Evolutionary conservation across 768 basidiomycete species (phyloP), one percentile per base, ranked within the genome.

Genomic region (Infundibulicybe gibba): DNA sequence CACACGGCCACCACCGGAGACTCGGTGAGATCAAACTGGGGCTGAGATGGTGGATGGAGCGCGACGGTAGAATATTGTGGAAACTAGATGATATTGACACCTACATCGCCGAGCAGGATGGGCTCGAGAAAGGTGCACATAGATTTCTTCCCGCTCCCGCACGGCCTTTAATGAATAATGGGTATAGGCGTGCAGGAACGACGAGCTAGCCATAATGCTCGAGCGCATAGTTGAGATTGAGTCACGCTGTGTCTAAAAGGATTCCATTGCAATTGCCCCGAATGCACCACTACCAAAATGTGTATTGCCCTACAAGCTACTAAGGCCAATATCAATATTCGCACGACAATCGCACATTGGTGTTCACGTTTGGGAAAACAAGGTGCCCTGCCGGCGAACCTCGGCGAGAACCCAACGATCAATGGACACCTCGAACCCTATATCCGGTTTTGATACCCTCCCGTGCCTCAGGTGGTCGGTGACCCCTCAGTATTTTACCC

Each of bases 61-160:
- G 90, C 90, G 0, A 87, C 81, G 86, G n/a, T 69, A 87, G 39
- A 86, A 85, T 52, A 70, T 68, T 40, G 82, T 92, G 6, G 81
- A 87, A 77, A 47, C 68, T 91, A 20, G 86, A 88, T 3, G 71
- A 72, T 1, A 70, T 91, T 2, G 65, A 68, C 12, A 63, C 57
- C 5, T 64, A 66, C 2, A 57, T 91, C 1, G 57, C 66, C 38
- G 72, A 73, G 17, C 75, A 76, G 32, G 71, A 79, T 51, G 66
- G n/a, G n/a, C n/a, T n/a, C n/a, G 61, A 49, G 58, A 69, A 49
- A 65, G 72, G 80, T 83, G 50, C 38, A 70, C 63, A 21, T 52
- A 30, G 50, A 52, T 32, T 21, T 14, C 43, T n/a, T 41, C 25
- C 40, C 40, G n/a, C 30, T 17, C 34, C 21, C 25, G 32, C 16